Evolutionary conservation across 106 monocot genomes (phyloP).

Genomic region (Dendrobium catenatum): DNA sequence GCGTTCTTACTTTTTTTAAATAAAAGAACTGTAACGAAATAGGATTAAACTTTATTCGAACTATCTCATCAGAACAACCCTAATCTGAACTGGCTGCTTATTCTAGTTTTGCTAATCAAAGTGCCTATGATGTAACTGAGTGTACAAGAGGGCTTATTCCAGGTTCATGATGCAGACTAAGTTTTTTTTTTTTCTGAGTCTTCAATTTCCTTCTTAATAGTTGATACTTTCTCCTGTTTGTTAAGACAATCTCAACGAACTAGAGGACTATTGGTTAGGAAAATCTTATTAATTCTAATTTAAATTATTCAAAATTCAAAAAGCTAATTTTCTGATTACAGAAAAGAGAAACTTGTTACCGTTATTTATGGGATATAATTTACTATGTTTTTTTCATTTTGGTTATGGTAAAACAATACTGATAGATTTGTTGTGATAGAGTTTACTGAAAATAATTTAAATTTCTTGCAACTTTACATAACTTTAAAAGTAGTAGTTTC

Average conservation of each 20-base stretch:
- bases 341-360: neutral
- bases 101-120: neutral
- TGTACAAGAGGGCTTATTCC: neutral
- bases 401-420: neutral
- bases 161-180: neutral
- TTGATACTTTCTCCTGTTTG: neutral
- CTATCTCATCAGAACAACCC: neutral
- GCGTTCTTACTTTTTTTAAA: neutral
- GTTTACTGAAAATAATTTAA: no score
- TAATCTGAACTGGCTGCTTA: neutral
- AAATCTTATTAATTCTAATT: neutral
- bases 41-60: neutral
- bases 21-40: neutral
- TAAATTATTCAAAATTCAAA: neutral
- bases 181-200: neutral
- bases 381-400: neutral
- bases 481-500: neutral
- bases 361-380: neutral
- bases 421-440: neutral
- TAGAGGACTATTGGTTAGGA: neutral
- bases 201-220: neutral
- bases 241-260: neutral
- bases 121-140: neutral
- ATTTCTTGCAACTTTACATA: neutral
- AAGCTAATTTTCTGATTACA: neutral